Percentiles rank a stretch among this genome's conserved stretches.
These are phyloP conservation scores for Cicer pinnatifidum DNA, from an alignment of 306 rosid species.

Conservation along the genomic window DNA sequence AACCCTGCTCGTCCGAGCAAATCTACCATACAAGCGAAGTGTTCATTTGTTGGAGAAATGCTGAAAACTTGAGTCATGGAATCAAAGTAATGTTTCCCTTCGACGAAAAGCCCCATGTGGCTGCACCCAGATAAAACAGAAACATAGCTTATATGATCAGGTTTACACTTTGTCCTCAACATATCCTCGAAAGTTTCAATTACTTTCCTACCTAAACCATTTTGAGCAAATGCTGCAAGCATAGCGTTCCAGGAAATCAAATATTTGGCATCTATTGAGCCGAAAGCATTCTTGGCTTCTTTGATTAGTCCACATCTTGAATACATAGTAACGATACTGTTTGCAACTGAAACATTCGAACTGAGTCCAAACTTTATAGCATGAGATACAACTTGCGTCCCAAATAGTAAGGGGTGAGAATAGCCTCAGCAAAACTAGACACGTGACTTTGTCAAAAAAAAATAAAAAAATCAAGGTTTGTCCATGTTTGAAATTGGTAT, in stretches of 20 bases:
- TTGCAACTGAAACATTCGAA: constrained; percentile 62
- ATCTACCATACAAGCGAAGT: constrained; percentile 72
- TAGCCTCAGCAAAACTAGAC: no score
- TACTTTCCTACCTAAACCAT: constrained; percentile 67
- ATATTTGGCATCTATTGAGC: constrained; percentile 52
- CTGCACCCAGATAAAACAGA: constrained; percentile 76
- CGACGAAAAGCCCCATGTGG: constrained; percentile 66
- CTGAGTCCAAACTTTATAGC: constrained; percentile 56
- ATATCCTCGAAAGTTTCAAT: constrained; percentile 61
- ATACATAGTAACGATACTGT: constrained; percentile 65
- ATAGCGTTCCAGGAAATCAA: constrained; percentile 74
- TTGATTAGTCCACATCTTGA: constrained; percentile 68
- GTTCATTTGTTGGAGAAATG: constrained; percentile 64
- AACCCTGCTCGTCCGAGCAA: constrained; percentile 72
- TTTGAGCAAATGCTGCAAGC: constrained; percentile 71
- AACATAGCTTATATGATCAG: constrained; percentile 67
- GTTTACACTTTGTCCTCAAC: constrained; percentile 53
- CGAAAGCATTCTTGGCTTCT: constrained; percentile 60
- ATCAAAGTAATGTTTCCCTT: constrained; percentile 61
- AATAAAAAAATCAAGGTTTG: no score
- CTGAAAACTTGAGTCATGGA: constrained; percentile 65
- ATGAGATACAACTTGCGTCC: constrained; percentile 59
- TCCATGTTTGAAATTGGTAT: no score
- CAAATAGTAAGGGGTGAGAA: constrained; percentile 23
- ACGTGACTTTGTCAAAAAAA: no score